Evolutionary conservation across 2,329 filamentous ascomycete genomes (phyloP).

Genomic region (Aspergillus tamarii): DNA sequence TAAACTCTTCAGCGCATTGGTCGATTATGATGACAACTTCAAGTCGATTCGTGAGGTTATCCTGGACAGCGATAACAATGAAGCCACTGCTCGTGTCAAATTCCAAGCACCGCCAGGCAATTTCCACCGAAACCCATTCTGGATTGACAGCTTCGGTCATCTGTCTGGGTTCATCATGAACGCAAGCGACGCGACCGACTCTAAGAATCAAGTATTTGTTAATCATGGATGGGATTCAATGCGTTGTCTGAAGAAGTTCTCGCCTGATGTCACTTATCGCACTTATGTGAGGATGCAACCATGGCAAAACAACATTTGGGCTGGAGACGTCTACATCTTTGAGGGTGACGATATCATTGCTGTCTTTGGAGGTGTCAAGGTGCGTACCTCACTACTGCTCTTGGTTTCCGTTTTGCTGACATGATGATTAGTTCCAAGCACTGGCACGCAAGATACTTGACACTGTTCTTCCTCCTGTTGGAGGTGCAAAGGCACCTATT

Average conservation of each 20-base stretch:
- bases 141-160: constrained; percentile 62
- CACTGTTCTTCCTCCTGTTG: constrained; percentile 43
- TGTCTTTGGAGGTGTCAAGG: constrained; percentile 52
- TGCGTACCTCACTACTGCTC: constrained; percentile 14
- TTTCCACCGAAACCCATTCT: constrained; percentile 63
- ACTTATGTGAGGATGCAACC: constrained; percentile 66
- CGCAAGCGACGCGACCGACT: constrained; percentile 61
- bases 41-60: constrained; percentile 63
- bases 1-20: constrained; percentile 67
- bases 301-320: constrained; percentile 55
- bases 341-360: constrained; percentile 63
- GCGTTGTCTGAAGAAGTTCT: constrained; percentile 58
- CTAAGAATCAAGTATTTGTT: constrained; percentile 63
- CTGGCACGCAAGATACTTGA: constrained; percentile 46
- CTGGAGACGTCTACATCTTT: constrained; percentile 64
- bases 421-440: constrained; percentile 41
- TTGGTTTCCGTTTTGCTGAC: neutral
- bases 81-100: constrained; percentile 57
- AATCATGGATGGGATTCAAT: constrained; percentile 66
- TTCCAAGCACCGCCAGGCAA: constrained; percentile 60
- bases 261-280: constrained; percentile 57
- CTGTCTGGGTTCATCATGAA: constrained; percentile 65
- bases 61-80: constrained; percentile 58
- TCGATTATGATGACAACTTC: constrained; percentile 61
- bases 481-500: constrained; percentile 25